These are phyloP conservation scores for Tetrahymena malaccensis DNA, from an alignment of 73 alveolate genomes.

Conservation along the genomic window DNA sequence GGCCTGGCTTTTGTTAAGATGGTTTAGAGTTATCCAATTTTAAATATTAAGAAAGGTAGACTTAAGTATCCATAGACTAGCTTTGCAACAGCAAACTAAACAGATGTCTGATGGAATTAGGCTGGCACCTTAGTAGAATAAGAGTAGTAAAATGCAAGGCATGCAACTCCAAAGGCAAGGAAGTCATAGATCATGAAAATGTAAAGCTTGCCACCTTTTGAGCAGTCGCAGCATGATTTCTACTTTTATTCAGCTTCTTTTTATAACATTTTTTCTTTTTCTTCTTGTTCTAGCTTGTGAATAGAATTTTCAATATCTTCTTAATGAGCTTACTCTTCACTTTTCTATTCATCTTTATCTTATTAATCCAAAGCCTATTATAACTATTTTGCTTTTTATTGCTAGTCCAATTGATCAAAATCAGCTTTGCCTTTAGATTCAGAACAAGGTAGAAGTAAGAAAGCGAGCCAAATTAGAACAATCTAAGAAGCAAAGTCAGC, in stretches of 20 bases:
- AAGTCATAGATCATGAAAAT: conserved; percentile 29
- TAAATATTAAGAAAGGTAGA: conserved; percentile 25
- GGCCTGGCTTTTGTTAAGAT: conserved; percentile 31
- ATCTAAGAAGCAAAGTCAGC: conserved; percentile 3
- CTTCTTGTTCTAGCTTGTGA: neutral
- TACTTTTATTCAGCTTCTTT: neutral
- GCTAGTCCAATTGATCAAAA: conserved; percentile 5
- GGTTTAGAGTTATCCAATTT: conserved; percentile 7
- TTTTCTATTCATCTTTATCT: neutral
- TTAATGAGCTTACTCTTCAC: neutral
- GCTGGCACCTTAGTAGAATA: neutral
- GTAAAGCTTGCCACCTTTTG: conserved; percentile 23
- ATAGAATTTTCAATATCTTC: neutral
- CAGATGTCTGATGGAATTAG: neutral
- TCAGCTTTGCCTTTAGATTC: conserved; percentile 25
- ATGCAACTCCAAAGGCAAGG: conserved; percentile 25
- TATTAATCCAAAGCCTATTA: neutral
- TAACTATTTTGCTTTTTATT: neutral
- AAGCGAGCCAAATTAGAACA: conserved; percentile 26
- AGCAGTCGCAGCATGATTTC: conserved; percentile 8
- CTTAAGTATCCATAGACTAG: conserved; percentile 30
- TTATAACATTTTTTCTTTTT: neutral
- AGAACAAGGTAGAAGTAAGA: conserved; percentile 19
- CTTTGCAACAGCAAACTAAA: conserved; percentile 7
- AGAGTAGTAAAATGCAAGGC: conserved; percentile 10